These are phyloP conservation scores for cucumber (Cucumis sativus) DNA, from an alignment of 306 rosid species.

Conservation along the genomic window DNA sequence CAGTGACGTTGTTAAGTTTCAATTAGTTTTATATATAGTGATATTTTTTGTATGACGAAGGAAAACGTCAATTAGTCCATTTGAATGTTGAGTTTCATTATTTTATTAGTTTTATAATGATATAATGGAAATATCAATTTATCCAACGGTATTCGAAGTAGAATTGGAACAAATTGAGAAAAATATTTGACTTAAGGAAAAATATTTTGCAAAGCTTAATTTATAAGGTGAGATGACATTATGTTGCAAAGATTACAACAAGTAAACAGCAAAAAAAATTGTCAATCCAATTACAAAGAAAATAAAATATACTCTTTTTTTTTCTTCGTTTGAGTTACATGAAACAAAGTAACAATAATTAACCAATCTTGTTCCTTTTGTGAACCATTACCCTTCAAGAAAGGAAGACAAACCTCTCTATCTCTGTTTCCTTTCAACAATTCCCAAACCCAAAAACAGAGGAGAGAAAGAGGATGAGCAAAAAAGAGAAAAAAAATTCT, in stretches of 20 bases:
- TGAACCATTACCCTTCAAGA: not conserved
- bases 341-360: not conserved
- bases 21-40: too few relatives aligned
- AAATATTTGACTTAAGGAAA: not conserved
- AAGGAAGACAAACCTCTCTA: too few relatives aligned
- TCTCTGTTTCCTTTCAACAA: too few relatives aligned
- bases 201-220: not conserved
- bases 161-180: too few relatives aligned
- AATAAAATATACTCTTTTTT: not conserved
- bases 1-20: too few relatives aligned
- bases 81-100: too few relatives aligned
- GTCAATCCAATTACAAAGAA: slow-evolving; percentile 21
- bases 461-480: slow-evolving; percentile 98
- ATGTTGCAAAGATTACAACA: slow-evolving; percentile 44
- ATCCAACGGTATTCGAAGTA: too few relatives aligned
- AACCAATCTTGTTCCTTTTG: not conserved
- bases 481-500: slow-evolving; percentile 15
- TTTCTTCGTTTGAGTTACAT: not conserved
- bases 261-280: slow-evolving; percentile 11
- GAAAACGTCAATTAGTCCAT: too few relatives aligned
- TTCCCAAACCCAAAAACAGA: slow-evolving; percentile 12
- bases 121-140: too few relatives aligned
- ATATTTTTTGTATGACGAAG: too few relatives aligned
- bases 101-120: too few relatives aligned
- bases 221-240: not conserved